These are phyloP conservation scores for Annulohypoxylon bovei DNA, from an alignment of 495 filamentous ascomycete species.

Conservation along the genomic window DNA sequence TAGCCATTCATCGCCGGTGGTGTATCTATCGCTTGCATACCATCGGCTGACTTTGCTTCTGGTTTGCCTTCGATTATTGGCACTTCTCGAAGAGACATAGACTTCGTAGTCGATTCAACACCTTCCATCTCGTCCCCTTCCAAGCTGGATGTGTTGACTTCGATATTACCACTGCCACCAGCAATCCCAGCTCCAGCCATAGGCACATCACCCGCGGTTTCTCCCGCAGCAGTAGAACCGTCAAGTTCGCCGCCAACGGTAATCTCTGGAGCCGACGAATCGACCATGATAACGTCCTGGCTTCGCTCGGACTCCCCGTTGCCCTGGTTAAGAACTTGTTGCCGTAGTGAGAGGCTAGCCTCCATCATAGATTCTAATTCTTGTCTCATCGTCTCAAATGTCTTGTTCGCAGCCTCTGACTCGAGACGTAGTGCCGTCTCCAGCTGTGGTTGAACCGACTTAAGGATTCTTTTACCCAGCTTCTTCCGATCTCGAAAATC, in stretches of 20 bases:
- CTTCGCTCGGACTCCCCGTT: constrained; percentile 44
- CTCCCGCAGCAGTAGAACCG: constrained; percentile 36
- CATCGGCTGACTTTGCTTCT: constrained; percentile 40
- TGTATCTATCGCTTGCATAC: constrained; percentile 50
- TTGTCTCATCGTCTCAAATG: constrained; percentile 73
- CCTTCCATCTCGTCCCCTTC: constrained; percentile 49
- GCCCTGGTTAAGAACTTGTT: constrained; percentile 41
- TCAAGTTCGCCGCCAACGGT: constrained; percentile 51
- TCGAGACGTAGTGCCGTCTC: constrained; percentile 83
- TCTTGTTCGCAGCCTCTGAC: constrained; percentile 74
- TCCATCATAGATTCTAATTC: constrained; percentile 80
- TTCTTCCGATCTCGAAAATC: constrained; percentile 62
- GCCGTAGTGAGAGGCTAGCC: constrained; percentile 57
- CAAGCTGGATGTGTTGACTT: constrained; percentile 54
- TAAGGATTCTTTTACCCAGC: constrained; percentile 84
- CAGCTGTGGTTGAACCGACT: constrained; percentile 76
- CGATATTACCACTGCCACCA: constrained; percentile 49
- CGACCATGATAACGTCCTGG: constrained; percentile 58
- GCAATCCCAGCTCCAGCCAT: constrained; percentile 38
- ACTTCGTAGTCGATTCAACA: constrained; percentile 37
- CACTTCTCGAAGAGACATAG: constrained; percentile 27
- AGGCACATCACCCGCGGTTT: constrained; percentile 31
- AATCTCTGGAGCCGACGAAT: constrained; percentile 56
- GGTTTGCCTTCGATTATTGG: constrained; percentile 26
- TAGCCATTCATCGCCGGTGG: constrained; percentile 51